Conservation (phyloP, 2,329 filamentous ascomycete species). For the Cryphonectria radicalis region DNA sequence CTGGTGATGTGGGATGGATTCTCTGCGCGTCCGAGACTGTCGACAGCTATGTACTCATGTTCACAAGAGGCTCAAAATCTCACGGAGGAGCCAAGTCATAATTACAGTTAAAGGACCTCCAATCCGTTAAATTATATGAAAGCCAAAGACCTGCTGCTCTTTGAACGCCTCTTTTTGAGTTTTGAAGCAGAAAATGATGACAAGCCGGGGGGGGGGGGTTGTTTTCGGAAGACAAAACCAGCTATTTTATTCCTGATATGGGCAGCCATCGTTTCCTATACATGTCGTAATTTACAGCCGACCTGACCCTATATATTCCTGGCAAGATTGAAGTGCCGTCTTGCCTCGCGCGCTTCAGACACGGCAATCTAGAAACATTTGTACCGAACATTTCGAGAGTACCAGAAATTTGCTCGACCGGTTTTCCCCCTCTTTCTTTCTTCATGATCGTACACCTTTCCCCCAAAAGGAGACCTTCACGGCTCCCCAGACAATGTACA, state of each 20-base stretch:
- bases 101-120: neutral
- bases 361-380: neutral
- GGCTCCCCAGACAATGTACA: neutral
- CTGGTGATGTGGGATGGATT: no score
- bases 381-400: neutral
- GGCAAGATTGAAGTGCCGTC: neutral
- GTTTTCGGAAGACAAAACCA: neutral
- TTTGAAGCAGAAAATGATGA: no score
- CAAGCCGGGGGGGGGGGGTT: neutral
- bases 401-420: neutral
- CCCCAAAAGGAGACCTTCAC: neutral
- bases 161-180: neutral
- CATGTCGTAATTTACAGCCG: conserved; percentile 1
- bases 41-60: no score
- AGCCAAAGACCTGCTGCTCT: neutral
- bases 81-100: neutral
- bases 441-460: neutral
- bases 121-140: neutral
- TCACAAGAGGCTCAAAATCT: no score
- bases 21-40: no score
- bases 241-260: neutral
- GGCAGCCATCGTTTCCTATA: neutral
- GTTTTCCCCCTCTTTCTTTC: neutral
- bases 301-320: neutral
- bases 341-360: neutral